Evolutionary conservation across 306 rosid species (phyloP).

Genomic region (Ziziphus jujuba): DNA sequence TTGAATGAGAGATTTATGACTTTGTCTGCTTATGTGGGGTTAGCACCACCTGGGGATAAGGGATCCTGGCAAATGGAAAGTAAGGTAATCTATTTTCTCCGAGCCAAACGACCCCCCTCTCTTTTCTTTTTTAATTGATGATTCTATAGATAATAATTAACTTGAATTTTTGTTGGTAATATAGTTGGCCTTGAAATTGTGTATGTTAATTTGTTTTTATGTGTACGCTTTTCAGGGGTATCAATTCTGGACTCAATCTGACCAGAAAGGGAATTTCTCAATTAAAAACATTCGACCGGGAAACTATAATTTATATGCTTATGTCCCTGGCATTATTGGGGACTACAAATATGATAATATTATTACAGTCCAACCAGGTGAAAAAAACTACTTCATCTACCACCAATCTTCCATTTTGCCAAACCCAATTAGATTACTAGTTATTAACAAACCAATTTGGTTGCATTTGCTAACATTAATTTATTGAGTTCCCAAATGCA

Average conservation of each 20-base stretch:
- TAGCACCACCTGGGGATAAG: not conserved
- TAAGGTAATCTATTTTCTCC: conserved; percentile 24
- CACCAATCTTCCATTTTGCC: not conserved
- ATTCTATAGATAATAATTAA: too few relatives aligned
- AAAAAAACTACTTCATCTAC: not conserved
- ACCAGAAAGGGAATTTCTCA: conserved; percentile 25
- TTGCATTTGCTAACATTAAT: not conserved
- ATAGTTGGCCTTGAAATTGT: too few relatives aligned
- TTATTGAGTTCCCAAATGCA: not conserved
- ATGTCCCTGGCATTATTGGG: conserved; percentile 55
- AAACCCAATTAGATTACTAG: not conserved
- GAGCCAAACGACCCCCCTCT: not conserved
- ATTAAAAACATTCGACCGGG: conserved; percentile 43
- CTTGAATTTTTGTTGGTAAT: too few relatives aligned
- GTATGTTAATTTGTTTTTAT: too few relatives aligned
- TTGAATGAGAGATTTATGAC: not conserved
- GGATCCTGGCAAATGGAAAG: conserved; percentile 40
- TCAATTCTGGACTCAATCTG: conserved; percentile 54
- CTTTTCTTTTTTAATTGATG: not conserved
- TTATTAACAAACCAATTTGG: not conserved
- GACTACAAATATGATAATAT: conserved; percentile 31
- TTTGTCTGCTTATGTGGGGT: not conserved
- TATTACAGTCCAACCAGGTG: conserved; percentile 39
- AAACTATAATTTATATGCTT: conserved; percentile 43
- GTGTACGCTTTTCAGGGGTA: conserved; percentile 24